Evolutionary conservation across 2,329 filamentous ascomycete species (phyloP).

Genomic region (Catunica adiposa): DNA sequence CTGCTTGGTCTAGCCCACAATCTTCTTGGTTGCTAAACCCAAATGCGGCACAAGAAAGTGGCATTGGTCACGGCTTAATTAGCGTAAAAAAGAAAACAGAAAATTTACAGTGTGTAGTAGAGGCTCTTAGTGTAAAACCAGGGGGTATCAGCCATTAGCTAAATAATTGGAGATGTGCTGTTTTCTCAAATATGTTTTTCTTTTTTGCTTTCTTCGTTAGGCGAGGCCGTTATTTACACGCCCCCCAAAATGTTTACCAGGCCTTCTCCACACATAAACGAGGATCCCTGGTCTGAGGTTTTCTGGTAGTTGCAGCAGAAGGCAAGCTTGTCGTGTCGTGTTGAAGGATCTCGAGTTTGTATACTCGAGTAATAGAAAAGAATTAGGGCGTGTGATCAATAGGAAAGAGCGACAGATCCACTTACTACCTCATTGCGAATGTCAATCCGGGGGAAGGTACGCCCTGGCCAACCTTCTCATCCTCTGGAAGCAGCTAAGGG

Average conservation of each 20-base stretch:
- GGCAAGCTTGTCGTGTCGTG: neutral
- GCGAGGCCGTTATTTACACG: neutral
- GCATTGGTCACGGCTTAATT: neutral
- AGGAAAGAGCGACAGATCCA: neutral
- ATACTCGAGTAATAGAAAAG: neutral
- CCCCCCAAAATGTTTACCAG: too few species aligned
- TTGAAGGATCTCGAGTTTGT: neutral
- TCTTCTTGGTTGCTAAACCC: neutral
- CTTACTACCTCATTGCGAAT: neutral
- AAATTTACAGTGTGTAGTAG: neutral
- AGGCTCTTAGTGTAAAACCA: too few species aligned
- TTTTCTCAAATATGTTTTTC: too few species aligned
- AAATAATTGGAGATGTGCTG: too few species aligned
- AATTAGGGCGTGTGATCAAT: neutral
- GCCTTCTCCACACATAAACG: neutral
- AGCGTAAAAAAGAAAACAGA: too few species aligned
- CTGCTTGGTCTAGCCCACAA: neutral
- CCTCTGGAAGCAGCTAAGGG: too few species aligned
- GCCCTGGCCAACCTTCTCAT: neutral
- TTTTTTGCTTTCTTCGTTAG: neutral
- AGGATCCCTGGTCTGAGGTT: neutral
- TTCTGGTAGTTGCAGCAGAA: neutral
- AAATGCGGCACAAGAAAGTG: neutral
- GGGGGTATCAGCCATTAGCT: too few species aligned
- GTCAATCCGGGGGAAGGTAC: neutral